Conservation (phyloP, 345 rosid species). For the Schrenkiella parvula region DNA sequence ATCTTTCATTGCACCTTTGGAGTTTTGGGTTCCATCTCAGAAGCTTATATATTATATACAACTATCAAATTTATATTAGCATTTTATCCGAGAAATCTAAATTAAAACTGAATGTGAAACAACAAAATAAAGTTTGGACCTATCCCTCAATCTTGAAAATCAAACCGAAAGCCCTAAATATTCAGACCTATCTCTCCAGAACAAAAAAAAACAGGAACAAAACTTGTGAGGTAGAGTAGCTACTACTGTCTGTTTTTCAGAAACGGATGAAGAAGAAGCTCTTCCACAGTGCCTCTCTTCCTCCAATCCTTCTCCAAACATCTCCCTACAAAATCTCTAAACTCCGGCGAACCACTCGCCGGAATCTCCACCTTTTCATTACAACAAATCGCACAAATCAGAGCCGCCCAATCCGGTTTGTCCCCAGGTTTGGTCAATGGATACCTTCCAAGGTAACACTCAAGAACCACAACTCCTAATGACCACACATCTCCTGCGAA, state of each 20-base stretch:
- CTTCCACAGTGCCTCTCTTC: constrained; percentile 47
- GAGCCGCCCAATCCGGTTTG: constrained; percentile 57
- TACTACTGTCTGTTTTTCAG: constrained; percentile 13
- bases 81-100: neutral
- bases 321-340: constrained; percentile 40
- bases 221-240: neutral
- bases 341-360: constrained; percentile 42
- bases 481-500: constrained; percentile 64
- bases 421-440: constrained; percentile 52
- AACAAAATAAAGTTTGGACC: no score
- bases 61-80: no score
- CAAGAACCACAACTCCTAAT: constrained; percentile 56
- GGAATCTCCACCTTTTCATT: constrained; percentile 46
- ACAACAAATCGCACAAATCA: constrained; percentile 51
- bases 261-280: constrained; percentile 59
- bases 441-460: constrained; percentile 56
- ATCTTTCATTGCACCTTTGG: neutral
- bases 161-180: neutral
- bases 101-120: neutral
- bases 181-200: neutral
- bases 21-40: neutral
- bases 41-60: no score
- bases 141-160: neutral
- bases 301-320: constrained; percentile 72
- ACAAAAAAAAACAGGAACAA: neutral